These are phyloP conservation scores for Naumovozyma dairenensis DNA, from an alignment of 805 yeast genomes.

Conservation along the genomic window DNA sequence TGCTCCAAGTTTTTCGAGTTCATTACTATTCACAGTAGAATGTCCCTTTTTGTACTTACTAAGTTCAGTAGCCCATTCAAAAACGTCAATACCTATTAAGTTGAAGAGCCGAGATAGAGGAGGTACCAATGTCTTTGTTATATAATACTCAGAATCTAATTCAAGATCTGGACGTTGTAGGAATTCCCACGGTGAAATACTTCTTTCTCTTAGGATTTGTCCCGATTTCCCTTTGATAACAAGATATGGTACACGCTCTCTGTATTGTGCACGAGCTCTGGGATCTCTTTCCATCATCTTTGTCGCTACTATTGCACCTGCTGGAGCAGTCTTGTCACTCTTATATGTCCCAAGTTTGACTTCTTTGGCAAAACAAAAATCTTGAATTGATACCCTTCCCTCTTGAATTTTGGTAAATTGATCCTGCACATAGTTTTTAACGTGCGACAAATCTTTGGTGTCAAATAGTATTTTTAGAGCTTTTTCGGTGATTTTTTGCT, in stretches of 20 bases:
- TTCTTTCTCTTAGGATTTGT: slow-evolving; percentile 60
- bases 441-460: slow-evolving; percentile 56
- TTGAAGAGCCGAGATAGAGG: slow-evolving; percentile 81
- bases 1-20: slow-evolving; percentile 2
- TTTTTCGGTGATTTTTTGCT: slow-evolving; percentile 69
- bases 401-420: slow-evolving; percentile 59
- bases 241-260: slow-evolving; percentile 80
- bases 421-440: slow-evolving; percentile 51
- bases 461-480: slow-evolving; percentile 61
- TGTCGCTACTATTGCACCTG: slow-evolving; percentile 81
- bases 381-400: slow-evolving; percentile 62
- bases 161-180: slow-evolving; percentile 34
- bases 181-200: slow-evolving; percentile 69
- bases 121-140: slow-evolving; percentile 73
- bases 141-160: slow-evolving; percentile 79
- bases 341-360: slow-evolving; percentile 80
- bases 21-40: slow-evolving; percentile 3
- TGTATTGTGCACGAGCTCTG: slow-evolving; percentile 75
- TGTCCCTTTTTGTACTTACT: slow-evolving; percentile 32
- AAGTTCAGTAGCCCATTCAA: slow-evolving; percentile 64
- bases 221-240: slow-evolving; percentile 52
- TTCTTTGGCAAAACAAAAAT: slow-evolving; percentile 86
- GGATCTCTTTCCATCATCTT: slow-evolving; percentile 53
- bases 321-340: slow-evolving; percentile 63
- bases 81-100: slow-evolving; percentile 71